A percentile compares a stretch with the other conserved stretches of the same genome.
Evolutionary conservation across 495 filamentous ascomycete species (phyloP).

Genomic region (Staphylotrichum longicolle): DNA sequence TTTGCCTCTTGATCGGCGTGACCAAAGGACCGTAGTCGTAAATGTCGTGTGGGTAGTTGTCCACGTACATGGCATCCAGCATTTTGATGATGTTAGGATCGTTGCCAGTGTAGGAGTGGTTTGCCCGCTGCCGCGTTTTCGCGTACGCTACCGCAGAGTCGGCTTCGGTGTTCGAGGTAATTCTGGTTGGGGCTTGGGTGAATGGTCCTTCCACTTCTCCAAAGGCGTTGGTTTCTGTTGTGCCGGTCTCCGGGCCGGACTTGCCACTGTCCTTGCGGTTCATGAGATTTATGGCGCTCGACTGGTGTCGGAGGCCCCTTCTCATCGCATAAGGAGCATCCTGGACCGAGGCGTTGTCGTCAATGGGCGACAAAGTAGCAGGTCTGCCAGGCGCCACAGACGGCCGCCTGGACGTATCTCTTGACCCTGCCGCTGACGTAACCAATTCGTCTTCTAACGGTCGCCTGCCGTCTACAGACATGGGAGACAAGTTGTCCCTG

Average conservation of each 20-base stretch:
- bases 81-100: slow-evolving; percentile 84
- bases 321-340: slow-evolving; percentile 44
- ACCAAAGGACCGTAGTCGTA: slow-evolving; percentile 78
- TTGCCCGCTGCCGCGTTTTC: slow-evolving; percentile 37
- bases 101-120: slow-evolving; percentile 80
- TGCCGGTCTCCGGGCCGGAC: slow-evolving; percentile 78
- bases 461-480: slow-evolving; percentile 34
- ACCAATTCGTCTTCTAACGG: slow-evolving; percentile 26
- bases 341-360: slow-evolving; percentile 37
- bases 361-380: slow-evolving; percentile 23
- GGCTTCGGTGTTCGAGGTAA: slow-evolving; percentile 28
- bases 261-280: slow-evolving; percentile 76
- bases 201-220: slow-evolving; percentile 79
- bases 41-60: slow-evolving; percentile 84
- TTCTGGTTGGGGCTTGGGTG: slow-evolving; percentile 37
- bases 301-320: slow-evolving; percentile 54
- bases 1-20: slow-evolving; percentile 62
- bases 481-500: slow-evolving; percentile 41
- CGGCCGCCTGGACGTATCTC: slow-evolving; percentile 32
- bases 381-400: slow-evolving; percentile 31
- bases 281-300: slow-evolving; percentile 81
- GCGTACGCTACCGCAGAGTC: slow-evolving; percentile 37
- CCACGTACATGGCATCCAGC: slow-evolving; percentile 82
- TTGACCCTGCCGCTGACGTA: slow-evolving; percentile 30
- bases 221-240: slow-evolving; percentile 73